Evolutionary conservation across 768 basidiomycete species (phyloP).

Genomic region (Rubroboletus satanas): DNA sequence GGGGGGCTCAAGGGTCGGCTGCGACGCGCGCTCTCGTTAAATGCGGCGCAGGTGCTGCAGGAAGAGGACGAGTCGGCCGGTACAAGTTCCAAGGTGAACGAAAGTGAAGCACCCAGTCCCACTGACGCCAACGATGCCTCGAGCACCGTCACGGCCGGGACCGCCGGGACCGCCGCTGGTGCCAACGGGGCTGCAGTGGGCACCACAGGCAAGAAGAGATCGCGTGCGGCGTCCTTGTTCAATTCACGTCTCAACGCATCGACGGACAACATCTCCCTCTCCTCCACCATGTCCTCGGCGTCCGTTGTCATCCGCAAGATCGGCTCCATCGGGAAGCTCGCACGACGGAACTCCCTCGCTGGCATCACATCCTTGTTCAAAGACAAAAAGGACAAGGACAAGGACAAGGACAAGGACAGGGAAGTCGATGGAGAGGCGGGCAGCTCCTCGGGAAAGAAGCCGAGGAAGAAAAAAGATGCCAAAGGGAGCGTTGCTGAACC

Average conservation of each 20-base stretch:
- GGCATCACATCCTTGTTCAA: conserved; percentile 94
- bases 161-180: conserved; percentile 12
- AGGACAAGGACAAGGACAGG: conserved; percentile 34
- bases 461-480: conserved; percentile 49
- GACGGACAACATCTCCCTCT: conserved; percentile 93
- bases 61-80: conserved; percentile 34
- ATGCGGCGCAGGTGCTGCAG: conserved; percentile 52
- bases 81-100: conserved; percentile 26
- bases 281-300: conserved; percentile 90
- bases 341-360: conserved; percentile 81
- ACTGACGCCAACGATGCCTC: conserved; percentile 26
- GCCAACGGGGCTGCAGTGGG: conserved; percentile 20
- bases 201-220: conserved; percentile 58
- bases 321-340: conserved; percentile 84
- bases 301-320: conserved; percentile 97
- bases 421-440: conserved; percentile 34
- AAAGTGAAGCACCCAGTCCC: conserved; percentile 28
- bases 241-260: conserved; percentile 84
- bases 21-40: conserved; percentile 68
- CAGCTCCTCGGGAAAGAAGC: conserved; percentile 40
- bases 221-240: conserved; percentile 73
- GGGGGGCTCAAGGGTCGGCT: conserved; percentile 76
- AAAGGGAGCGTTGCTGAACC: conserved; percentile 67
- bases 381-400: conserved; percentile 58
- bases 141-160: conserved; percentile 41